phyloP scores from a whole-genome alignment of 805 yeast genomes.

The Clavispora carvajalis region DNA sequence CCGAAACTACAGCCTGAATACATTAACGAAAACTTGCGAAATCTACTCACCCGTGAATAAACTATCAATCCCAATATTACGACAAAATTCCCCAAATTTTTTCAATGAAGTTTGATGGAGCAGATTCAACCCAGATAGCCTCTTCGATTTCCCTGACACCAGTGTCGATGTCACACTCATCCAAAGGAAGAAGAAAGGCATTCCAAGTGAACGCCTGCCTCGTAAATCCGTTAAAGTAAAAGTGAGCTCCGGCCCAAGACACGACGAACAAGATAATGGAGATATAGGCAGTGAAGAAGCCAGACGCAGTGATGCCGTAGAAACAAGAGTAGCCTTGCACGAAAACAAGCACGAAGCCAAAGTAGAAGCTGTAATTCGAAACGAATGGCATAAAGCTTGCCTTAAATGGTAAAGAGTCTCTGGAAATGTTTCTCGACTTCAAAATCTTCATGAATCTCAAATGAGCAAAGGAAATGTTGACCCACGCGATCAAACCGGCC shows the following conservation, averaged over 20 bases:
- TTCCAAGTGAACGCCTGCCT: slow-evolving; percentile 27
- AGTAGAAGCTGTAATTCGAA: slow-evolving; percentile 49
- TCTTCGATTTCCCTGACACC: slow-evolving; percentile 63
- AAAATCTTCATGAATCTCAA: slow-evolving; percentile 66
- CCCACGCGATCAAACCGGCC: slow-evolving; percentile 73
- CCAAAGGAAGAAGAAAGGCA: slow-evolving; percentile 41
- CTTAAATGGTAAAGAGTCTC: slow-evolving; percentile 70
- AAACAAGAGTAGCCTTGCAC: slow-evolving; percentile 72
- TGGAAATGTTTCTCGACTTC: slow-evolving; percentile 54
- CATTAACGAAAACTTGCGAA: not conserved
- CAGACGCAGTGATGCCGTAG: slow-evolving; percentile 46
- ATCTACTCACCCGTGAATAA: not conserved
- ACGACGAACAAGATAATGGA: slow-evolving; percentile 58
- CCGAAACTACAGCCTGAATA: too few relatives aligned
- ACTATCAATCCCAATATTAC: slow-evolving; percentile 2
- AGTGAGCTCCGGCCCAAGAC: slow-evolving; percentile 51
- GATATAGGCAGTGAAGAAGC: slow-evolving; percentile 67
- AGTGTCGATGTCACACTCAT: slow-evolving; percentile 64
- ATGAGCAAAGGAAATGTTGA: slow-evolving; percentile 58
- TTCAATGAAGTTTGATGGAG: slow-evolving; percentile 46
- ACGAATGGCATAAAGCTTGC: slow-evolving; percentile 71
- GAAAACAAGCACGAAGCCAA: slow-evolving; percentile 52
- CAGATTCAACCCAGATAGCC: slow-evolving; percentile 48
- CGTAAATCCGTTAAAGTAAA: slow-evolving; percentile 41
- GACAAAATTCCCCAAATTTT: slow-evolving; percentile 43